Percentiles rank a stretch among this genome's conserved stretches.
phyloP scores from a whole-genome alignment of 768 basidiomycete species.

The Rhizopogon rudus region DNA sequence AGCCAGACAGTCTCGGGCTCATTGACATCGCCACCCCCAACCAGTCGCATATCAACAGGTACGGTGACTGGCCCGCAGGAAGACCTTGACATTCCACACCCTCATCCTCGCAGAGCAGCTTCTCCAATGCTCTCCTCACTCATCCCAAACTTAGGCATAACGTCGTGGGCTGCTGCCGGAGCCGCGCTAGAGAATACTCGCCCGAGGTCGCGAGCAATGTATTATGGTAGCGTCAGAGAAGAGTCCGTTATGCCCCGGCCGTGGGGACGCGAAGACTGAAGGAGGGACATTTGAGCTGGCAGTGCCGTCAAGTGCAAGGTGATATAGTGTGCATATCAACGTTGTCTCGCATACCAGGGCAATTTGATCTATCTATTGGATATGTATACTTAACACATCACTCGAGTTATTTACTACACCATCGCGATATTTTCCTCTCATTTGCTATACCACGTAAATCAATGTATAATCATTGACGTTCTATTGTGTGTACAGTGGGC shows the following conservation, averaged over 20 bases:
- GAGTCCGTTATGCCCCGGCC: slow-evolving; percentile 19
- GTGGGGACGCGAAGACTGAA: slow-evolving; percentile 20
- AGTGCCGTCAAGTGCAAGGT: background rate
- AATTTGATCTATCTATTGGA: background rate
- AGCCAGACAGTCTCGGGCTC: slow-evolving; percentile 24
- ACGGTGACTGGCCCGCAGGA: slow-evolving; percentile 2
- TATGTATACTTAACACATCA: background rate
- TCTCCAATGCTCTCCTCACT: slow-evolving; percentile 21
- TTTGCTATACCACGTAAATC: background rate
- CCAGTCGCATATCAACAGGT: background rate
- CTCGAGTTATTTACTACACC: background rate
- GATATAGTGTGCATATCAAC: background rate
- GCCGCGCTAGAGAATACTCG: slow-evolving; percentile 11
- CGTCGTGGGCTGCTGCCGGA: slow-evolving; percentile 29
- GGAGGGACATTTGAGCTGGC: slow-evolving; percentile 16
- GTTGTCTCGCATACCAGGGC: background rate
- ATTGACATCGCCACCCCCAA: slow-evolving; percentile 8
- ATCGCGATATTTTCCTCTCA: background rate
- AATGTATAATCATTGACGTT: background rate
- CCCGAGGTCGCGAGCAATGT: background rate
- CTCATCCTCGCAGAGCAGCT: slow-evolving; percentile 17
- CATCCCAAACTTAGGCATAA: slow-evolving; percentile 23
- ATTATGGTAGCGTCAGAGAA: slow-evolving; percentile 9
- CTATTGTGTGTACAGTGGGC: too few species aligned
- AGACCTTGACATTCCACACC: slow-evolving; percentile 6